phyloP scores from a whole-genome alignment of 2,329 filamentous ascomycete genomes.

The Dactylellina sp. region DNA sequence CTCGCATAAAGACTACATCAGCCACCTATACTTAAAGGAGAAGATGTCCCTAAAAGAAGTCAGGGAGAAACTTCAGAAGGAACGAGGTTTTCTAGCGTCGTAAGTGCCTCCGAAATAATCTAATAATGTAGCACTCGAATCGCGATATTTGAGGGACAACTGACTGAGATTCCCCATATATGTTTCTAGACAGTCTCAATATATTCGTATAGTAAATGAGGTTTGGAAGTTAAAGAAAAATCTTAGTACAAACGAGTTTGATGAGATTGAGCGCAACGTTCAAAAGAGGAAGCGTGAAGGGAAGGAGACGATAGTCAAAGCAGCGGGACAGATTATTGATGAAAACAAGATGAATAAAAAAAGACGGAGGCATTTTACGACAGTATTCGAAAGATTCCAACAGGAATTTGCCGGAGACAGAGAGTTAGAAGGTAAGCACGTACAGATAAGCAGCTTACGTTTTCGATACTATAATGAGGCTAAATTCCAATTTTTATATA shows the following conservation, averaged over 20 bases:
- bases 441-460: too few relatives aligned
- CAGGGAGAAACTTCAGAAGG: background rate
- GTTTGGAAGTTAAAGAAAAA: constrained; percentile 22
- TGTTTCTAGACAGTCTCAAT: constrained; percentile 6
- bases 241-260: background rate
- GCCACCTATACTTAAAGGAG: constrained; percentile 5
- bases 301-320: constrained; percentile 13
- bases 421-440: background rate
- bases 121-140: too few relatives aligned
- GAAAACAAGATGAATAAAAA: constrained; percentile 17
- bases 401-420: background rate
- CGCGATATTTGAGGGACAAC: too few relatives aligned
- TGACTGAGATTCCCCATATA: too few relatives aligned
- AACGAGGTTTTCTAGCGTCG: background rate
- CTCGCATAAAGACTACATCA: constrained; percentile 4
- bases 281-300: constrained; percentile 5
- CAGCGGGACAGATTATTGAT: background rate
- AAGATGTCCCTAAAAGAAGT: constrained; percentile 7
- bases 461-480: too few relatives aligned
- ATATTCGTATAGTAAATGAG: constrained; percentile 20
- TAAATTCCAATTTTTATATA: too few relatives aligned
- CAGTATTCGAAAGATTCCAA: background rate
- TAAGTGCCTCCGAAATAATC: background rate
- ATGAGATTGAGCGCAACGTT: background rate
- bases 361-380: background rate